These are phyloP conservation scores for Gypsophila paniculata DNA, from an alignment of 179 eudicot genomes.

Conservation along the genomic window DNA sequence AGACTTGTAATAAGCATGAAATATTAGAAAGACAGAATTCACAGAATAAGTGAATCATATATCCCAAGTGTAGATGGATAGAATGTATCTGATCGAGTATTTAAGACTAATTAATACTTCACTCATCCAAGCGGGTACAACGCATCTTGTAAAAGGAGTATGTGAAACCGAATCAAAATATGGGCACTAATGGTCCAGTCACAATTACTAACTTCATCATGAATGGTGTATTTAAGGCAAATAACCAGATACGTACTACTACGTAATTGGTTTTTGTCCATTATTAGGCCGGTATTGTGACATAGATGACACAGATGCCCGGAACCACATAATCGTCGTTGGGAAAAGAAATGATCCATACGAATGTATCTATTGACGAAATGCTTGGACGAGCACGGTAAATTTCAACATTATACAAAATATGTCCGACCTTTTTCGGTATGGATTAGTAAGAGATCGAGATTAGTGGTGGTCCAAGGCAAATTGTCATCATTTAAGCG, in stretches of 20 bases:
- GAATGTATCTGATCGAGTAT: background rate
- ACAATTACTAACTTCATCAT: too few species aligned
- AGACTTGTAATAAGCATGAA: too few species aligned
- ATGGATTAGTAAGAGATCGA: background rate
- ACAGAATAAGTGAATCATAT: too few species aligned
- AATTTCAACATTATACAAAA: background rate
- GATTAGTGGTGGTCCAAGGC: constrained; percentile 19
- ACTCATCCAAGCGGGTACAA: too few species aligned
- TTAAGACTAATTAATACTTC: too few species aligned
- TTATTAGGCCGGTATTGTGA: background rate
- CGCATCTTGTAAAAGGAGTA: background rate
- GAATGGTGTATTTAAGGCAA: too few species aligned
- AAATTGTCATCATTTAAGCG: background rate
- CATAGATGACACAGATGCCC: background rate
- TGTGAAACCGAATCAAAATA: background rate
- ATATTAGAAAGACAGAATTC: too few species aligned
- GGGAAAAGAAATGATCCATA: background rate
- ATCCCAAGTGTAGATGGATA: too few species aligned
- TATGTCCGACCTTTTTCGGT: background rate
- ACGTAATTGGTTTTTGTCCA: background rate
- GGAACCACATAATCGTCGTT: background rate
- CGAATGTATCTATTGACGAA: background rate
- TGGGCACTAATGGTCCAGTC: background rate
- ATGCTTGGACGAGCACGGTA: background rate
- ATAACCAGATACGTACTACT: too few species aligned